Conservation (phyloP, 306 rosid species). For the Pterocarpus macrocarpus region DNA sequence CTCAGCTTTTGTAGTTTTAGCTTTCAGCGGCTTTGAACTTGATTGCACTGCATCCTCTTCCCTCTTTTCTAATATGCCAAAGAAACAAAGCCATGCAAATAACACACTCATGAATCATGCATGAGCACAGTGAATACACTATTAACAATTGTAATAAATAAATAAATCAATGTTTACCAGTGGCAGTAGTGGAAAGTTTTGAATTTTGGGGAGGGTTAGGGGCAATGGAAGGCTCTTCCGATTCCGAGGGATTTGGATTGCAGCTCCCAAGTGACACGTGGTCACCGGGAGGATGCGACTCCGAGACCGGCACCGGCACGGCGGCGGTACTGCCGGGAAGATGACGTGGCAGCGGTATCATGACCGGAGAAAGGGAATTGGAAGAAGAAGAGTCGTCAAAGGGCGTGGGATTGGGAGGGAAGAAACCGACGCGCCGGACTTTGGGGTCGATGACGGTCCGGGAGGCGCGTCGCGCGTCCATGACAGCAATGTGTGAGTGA, state of each 20-base stretch:
- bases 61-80: slow-evolving; percentile 46
- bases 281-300: background rate
- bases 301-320: background rate
- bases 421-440: slow-evolving; percentile 3
- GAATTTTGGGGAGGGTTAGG: background rate
- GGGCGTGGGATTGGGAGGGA: background rate
- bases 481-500: background rate
- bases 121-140: background rate
- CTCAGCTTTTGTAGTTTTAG: slow-evolving; percentile 68
- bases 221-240: background rate
- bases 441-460: background rate
- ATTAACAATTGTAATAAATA: background rate
- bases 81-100: background rate
- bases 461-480: background rate
- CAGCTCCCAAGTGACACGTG: background rate
- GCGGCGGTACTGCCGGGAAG: background rate
- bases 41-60: slow-evolving; percentile 45
- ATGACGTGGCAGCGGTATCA: background rate
- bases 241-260: background rate
- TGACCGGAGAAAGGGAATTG: background rate
- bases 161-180: background rate
- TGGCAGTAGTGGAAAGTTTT: background rate
- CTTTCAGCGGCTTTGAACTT: slow-evolving; percentile 52
- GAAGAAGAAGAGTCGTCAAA: background rate
- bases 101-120: background rate